These are phyloP conservation scores for Beauveria sp. DNA, from an alignment of 2,329 filamentous ascomycete species.

Conservation along the genomic window DNA sequence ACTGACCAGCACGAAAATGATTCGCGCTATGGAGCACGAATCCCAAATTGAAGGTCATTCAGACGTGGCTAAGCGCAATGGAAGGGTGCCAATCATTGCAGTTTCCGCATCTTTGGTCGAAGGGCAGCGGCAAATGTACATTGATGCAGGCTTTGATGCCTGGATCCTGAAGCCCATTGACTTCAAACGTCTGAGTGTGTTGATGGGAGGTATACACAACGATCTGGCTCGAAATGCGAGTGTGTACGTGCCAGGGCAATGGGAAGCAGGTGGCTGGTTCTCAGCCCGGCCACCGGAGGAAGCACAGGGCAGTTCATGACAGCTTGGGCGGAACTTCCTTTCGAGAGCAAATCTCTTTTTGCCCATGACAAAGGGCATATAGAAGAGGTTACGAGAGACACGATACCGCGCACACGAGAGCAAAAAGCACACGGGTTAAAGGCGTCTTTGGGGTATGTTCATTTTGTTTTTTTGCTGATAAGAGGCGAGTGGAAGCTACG, in stretches of 20 bases:
- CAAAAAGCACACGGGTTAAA: background rate
- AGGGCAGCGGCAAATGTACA: slow-evolving; percentile 58
- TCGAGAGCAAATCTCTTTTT: background rate
- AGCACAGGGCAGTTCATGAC: background rate
- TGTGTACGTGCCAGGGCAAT: slow-evolving; percentile 63
- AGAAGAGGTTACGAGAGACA: background rate
- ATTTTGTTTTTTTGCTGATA: background rate
- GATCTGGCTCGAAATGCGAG: slow-evolving; percentile 49
- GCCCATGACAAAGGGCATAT: background rate
- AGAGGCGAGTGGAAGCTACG: background rate
- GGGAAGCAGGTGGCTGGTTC: slow-evolving; percentile 89
- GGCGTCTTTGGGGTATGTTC: background rate
- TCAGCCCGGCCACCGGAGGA: slow-evolving; percentile 6
- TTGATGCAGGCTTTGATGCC: slow-evolving; percentile 75
- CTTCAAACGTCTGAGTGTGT: slow-evolving; percentile 62
- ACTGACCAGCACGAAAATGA: slow-evolving; percentile 73
- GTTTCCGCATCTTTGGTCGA: slow-evolving; percentile 79
- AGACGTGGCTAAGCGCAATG: slow-evolving; percentile 48
- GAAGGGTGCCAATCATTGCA: slow-evolving; percentile 72
- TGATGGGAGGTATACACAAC: slow-evolving; percentile 64
- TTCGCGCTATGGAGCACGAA: slow-evolving; percentile 62
- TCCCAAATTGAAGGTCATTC: slow-evolving; percentile 44
- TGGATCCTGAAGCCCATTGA: slow-evolving; percentile 89
- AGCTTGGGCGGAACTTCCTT: background rate
- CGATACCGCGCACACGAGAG: background rate